Evolutionary conservation across 139 green algal genomes (phyloP).

Genomic region (Tetradesmus lagerheimii): DNA sequence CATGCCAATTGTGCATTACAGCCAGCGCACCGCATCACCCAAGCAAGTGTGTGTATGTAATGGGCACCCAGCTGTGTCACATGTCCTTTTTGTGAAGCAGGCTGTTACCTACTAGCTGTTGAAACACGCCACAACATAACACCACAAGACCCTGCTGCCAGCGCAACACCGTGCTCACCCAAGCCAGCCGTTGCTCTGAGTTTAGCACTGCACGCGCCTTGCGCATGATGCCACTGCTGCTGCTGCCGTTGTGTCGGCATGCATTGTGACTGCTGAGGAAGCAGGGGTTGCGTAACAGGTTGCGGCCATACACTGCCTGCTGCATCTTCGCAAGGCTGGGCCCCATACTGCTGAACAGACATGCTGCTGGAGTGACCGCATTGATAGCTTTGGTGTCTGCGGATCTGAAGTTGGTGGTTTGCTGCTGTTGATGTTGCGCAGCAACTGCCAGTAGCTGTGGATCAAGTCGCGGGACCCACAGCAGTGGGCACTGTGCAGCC

Average conservation of each 20-base stretch:
- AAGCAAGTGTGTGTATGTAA: too few relatives aligned
- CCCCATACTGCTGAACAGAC: background rate
- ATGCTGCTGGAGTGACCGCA: background rate
- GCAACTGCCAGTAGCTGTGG: background rate
- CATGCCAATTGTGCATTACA: background rate
- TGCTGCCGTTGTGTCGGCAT: background rate
- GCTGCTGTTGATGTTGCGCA: background rate
- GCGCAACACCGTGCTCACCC: too few relatives aligned
- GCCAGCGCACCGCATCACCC: background rate
- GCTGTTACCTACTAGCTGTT: too few relatives aligned
- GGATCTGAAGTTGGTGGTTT: background rate
- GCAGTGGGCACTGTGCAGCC: background rate
- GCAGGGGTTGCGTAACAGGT: conserved; percentile 55
- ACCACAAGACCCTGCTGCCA: too few relatives aligned
- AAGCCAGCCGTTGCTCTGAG: conserved; percentile 1
- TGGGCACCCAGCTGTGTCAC: too few relatives aligned
- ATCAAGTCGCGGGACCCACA: conserved; percentile 38
- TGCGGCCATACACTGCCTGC: conserved; percentile 35
- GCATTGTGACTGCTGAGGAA: conserved; percentile 19
- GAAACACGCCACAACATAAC: too few relatives aligned
- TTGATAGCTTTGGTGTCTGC: background rate
- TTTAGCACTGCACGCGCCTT: background rate
- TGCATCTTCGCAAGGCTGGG: conserved; percentile 17
- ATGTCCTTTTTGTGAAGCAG: too few relatives aligned
- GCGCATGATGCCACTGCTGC: background rate